Conservation (phyloP, 768 basidiomycete genomes). For the Mycena latifolia region DNA sequence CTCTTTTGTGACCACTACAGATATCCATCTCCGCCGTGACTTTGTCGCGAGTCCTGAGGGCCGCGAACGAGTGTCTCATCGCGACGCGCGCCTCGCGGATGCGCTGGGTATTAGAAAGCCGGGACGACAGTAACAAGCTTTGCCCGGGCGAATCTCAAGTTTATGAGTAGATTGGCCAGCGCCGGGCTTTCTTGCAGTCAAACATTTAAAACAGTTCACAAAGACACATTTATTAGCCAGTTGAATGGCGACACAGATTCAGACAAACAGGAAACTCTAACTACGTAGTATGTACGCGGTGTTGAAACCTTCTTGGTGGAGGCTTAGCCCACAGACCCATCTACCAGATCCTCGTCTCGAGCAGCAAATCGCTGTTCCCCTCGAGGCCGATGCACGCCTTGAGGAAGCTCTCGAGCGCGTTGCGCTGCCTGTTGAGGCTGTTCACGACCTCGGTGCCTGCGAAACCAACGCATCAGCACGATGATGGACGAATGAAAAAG, state of each 20-base stretch:
- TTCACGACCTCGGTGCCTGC: constrained; percentile 94
- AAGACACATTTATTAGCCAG: constrained; percentile 24
- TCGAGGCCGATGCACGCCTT: constrained; percentile 95
- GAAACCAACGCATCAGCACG: constrained; percentile 10
- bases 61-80: no score
- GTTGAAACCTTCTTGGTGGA: constrained; percentile 34
- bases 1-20: no score
- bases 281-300: constrained; percentile 10
- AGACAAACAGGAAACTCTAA: neutral
- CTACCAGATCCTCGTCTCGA: constrained; percentile 92
- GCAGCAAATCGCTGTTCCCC: constrained; percentile 83
- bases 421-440: constrained; percentile 94
- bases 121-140: no score
- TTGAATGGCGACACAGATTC: constrained; percentile 29
- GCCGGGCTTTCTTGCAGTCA: no score
- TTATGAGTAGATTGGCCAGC: no score
- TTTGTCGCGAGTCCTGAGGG: no score
- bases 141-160: no score
- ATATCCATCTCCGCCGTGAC: no score
- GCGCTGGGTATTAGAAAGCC: no score
- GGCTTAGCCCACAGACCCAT: constrained; percentile 21
- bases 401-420: constrained; percentile 92
- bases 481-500: neutral
- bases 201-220: no score
- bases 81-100: no score